Percentiles rank a stretch among this genome's conserved stretches.
phyloP scores from a whole-genome alignment of 805 yeast species.

The Candida endomychidarum region DNA sequence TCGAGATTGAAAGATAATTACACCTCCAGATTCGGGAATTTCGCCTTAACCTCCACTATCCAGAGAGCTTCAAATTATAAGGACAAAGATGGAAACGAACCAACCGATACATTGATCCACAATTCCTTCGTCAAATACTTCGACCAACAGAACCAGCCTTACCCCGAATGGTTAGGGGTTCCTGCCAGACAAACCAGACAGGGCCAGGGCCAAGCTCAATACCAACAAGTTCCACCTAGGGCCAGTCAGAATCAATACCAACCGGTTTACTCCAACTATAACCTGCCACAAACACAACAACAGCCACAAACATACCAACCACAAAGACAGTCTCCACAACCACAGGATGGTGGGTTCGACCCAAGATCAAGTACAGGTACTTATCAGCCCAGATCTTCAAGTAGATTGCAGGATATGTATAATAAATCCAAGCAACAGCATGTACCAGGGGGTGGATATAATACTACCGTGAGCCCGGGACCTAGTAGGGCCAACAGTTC shows the following conservation, averaged over 20 bases:
- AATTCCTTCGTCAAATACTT: constrained; percentile 42
- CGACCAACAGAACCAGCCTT: constrained; percentile 30
- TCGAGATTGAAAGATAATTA: constrained; percentile 38
- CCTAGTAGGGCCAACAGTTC: constrained; percentile 27
- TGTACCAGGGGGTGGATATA: constrained; percentile 33
- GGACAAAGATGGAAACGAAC: constrained; percentile 40
- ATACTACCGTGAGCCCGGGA: constrained; percentile 20
- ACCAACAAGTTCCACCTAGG: background rate
- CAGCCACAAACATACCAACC: constrained; percentile 8
- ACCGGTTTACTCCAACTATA: constrained; percentile 27
- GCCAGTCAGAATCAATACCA: constrained; percentile 18
- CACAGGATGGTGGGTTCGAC: constrained; percentile 1
- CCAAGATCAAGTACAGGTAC: constrained; percentile 2
- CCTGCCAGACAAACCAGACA: constrained; percentile 1
- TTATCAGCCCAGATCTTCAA: constrained; percentile 27
- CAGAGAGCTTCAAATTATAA: constrained; percentile 18
- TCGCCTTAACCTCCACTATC: constrained; percentile 27
- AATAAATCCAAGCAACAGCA: constrained; percentile 40
- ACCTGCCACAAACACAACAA: constrained; percentile 13
- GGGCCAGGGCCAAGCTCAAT: background rate
- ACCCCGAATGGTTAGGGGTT: constrained; percentile 47
- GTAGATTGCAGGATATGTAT: constrained; percentile 40
- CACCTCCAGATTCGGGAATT: constrained; percentile 36
- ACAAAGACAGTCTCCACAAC: constrained; percentile 3
- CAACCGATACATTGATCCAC: constrained; percentile 42